phyloP scores from a whole-genome alignment of 139 green algal species.

The Mychonastes homosphaera region DNA sequence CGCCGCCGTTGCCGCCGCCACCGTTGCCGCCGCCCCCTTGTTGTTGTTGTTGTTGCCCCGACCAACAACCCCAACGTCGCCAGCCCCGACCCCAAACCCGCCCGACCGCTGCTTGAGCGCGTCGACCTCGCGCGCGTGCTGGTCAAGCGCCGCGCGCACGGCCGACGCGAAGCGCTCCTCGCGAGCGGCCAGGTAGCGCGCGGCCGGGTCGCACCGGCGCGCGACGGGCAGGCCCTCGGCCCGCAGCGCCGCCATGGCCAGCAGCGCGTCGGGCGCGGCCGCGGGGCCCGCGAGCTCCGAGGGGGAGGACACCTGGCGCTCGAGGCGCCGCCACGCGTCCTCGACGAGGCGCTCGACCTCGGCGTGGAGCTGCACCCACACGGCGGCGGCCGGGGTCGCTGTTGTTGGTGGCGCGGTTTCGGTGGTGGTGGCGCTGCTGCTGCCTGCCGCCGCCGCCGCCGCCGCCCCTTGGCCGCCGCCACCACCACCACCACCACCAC shows the following conservation, averaged over 20 bases:
- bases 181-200: constrained; percentile 17
- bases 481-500: too few relatives aligned
- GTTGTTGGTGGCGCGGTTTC: background rate
- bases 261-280: constrained; percentile 18
- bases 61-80: background rate
- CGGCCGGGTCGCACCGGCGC: constrained; percentile 20
- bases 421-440: too few relatives aligned
- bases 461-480: too few relatives aligned
- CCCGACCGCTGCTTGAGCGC: constrained; percentile 2
- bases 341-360: constrained; percentile 29
- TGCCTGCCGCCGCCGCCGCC: too few relatives aligned
- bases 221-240: constrained; percentile 27
- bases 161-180: constrained; percentile 1
- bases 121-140: background rate
- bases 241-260: constrained; percentile 23
- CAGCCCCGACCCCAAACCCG: background rate
- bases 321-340: constrained; percentile 25
- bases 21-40: too few relatives aligned
- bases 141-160: background rate
- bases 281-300: constrained; percentile 13
- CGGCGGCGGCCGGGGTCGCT: constrained; percentile 1
- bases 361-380: constrained; percentile 11
- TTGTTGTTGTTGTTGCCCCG: constrained; percentile 4
- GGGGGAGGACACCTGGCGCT: constrained; percentile 13
- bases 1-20: too few relatives aligned